phyloP scores from a whole-genome alignment of 805 yeast genomes.

The Starmerella vaccinii region DNA sequence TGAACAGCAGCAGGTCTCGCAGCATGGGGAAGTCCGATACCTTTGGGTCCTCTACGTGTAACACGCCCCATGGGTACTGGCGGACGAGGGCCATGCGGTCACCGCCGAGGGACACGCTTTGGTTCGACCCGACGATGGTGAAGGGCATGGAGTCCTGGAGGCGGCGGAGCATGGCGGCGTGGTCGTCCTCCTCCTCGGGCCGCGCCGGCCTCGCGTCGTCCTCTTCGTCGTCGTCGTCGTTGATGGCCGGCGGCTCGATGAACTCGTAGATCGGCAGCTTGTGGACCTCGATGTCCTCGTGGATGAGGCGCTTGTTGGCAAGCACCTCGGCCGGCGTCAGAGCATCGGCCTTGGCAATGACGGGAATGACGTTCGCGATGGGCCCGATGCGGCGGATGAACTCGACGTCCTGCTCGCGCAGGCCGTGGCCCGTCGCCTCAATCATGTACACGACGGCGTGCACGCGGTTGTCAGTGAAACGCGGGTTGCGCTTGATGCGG shows the following conservation, averaged over 20 bases:
- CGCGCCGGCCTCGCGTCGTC: slow-evolving; percentile 45
- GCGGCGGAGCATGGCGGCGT: slow-evolving; percentile 30
- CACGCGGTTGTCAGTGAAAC: slow-evolving; percentile 61
- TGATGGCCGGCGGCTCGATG: slow-evolving; percentile 41
- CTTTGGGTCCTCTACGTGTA: slow-evolving; percentile 58
- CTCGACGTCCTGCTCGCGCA: slow-evolving; percentile 63
- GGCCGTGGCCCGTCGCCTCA: slow-evolving; percentile 46
- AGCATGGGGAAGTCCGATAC: slow-evolving; percentile 70
- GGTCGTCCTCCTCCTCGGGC: slow-evolving; percentile 33
- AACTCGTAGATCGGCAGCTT: slow-evolving; percentile 65
- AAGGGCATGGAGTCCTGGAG: slow-evolving; percentile 57
- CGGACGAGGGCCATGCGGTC: slow-evolving; percentile 39
- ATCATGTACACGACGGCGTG: slow-evolving; percentile 73
- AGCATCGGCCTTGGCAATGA: slow-evolving; percentile 78
- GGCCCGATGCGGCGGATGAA: slow-evolving; percentile 69
- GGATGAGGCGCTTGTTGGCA: slow-evolving; percentile 61
- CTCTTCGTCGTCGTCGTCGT: slow-evolving; percentile 35
- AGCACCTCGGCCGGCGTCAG: slow-evolving; percentile 67
- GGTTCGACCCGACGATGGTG: slow-evolving; percentile 45
- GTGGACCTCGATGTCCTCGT: slow-evolving; percentile 62
- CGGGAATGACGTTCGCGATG: slow-evolving; percentile 76
- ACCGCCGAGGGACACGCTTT: slow-evolving; percentile 26
- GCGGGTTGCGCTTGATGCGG: slow-evolving; percentile 60
- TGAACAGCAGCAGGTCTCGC: slow-evolving; percentile 67
- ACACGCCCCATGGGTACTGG: slow-evolving; percentile 51